Conservation (phyloP, 805 yeast species). For the Kuraishia cidri region DNA sequence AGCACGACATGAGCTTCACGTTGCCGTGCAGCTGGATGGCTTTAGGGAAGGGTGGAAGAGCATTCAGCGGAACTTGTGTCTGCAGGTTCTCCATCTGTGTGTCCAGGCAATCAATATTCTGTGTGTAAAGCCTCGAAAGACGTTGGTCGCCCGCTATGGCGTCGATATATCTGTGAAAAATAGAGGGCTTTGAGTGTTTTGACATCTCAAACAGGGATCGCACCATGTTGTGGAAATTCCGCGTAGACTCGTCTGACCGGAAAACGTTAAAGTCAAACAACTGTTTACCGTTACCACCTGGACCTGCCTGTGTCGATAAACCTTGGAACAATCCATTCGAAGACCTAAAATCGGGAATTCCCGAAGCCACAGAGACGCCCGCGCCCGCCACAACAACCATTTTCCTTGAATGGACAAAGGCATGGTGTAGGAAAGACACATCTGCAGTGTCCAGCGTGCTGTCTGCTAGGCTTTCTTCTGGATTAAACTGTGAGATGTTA, state of each 20-base stretch:
- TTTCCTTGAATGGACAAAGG: conserved; percentile 43
- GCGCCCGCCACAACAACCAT: conserved; percentile 77
- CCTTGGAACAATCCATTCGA: conserved; percentile 67
- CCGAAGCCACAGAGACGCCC: conserved; percentile 84
- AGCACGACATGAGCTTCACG: conserved; percentile 61
- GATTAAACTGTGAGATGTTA: conserved; percentile 20
- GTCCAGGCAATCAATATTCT: conserved; percentile 81
- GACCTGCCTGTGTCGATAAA: conserved; percentile 28
- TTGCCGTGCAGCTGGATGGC: conserved; percentile 85
- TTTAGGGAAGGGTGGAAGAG: conserved; percentile 30
- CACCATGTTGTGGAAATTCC: conserved; percentile 68
- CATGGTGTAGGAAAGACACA: conserved; percentile 40
- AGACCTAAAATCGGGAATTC: conserved; percentile 75
- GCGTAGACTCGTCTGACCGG: conserved; percentile 48
- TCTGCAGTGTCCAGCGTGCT: conserved; percentile 24
- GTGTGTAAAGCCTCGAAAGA: conserved; percentile 71
- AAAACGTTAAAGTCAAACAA: conserved; percentile 77
- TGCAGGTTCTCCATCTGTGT: conserved; percentile 38
- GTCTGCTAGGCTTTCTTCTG: conserved; percentile 20
- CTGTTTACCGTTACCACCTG: conserved; percentile 39
- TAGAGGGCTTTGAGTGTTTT: conserved; percentile 53
- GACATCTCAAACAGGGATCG: conserved; percentile 50
- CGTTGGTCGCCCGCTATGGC: conserved; percentile 52
- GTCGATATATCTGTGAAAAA: conserved; percentile 62
- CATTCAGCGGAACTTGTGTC: conserved; percentile 39